phyloP scores from a whole-genome alignment of 2,329 filamentous ascomycete species.

The Waltergamsia citrina region DNA sequence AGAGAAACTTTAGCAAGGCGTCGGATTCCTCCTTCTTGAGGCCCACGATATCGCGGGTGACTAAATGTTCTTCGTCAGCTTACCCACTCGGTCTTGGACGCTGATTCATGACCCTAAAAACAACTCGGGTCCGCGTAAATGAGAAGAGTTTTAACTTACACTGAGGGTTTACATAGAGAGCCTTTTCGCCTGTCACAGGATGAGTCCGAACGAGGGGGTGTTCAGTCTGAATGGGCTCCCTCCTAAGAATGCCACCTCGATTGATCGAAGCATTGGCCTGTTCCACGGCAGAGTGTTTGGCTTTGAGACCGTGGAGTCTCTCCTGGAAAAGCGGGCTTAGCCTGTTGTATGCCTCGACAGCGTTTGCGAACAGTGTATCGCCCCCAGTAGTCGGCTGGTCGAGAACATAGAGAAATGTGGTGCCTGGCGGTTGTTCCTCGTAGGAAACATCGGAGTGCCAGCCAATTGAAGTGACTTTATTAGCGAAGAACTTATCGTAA shows the following conservation, averaged over 20 bases:
- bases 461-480: constrained; percentile 69
- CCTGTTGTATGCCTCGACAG: constrained; percentile 71
- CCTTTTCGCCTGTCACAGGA: constrained; percentile 75
- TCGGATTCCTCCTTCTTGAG: constrained; percentile 85
- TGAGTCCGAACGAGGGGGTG: constrained; percentile 78
- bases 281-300: constrained; percentile 73
- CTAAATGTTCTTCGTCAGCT: constrained; percentile 26
- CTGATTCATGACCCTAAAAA: too few relatives aligned
- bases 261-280: constrained; percentile 63
- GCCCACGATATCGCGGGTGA: constrained; percentile 72
- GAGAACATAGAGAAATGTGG: constrained; percentile 82
- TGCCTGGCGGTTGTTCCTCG: constrained; percentile 80
- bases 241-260: constrained; percentile 60
- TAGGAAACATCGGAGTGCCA: constrained; percentile 90
- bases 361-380: constrained; percentile 76
- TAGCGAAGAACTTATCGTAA: constrained; percentile 50
- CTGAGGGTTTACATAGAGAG: constrained; percentile 73
- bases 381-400: constrained; percentile 73
- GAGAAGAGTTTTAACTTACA: constrained; percentile 42
- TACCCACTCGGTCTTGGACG: too few relatives aligned
- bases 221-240: constrained; percentile 61
- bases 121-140: neutral
- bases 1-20: constrained; percentile 62
- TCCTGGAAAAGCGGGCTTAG: constrained; percentile 72
- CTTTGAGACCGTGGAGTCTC: constrained; percentile 70